A percentile compares a stretch with the other conserved stretches of the same genome.
Evolutionary conservation across 768 basidiomycete genomes (phyloP).

Genomic region (Flagelloscypha sp.): DNA sequence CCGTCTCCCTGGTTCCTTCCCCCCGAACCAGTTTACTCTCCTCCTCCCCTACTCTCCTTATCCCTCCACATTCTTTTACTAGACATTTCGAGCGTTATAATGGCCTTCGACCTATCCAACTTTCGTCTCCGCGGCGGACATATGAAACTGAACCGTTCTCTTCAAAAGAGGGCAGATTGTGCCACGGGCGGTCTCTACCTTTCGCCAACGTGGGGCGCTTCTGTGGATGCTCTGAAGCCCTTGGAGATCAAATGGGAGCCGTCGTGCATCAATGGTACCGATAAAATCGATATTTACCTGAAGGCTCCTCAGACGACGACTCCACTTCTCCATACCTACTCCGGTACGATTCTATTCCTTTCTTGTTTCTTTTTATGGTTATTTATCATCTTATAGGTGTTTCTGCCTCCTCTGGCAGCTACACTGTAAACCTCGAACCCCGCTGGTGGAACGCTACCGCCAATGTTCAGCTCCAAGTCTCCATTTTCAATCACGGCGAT

Average conservation of each 20-base stretch:
- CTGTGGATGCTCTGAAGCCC: constrained; percentile 37
- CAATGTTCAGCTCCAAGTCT: constrained; percentile 44
- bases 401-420: constrained; percentile 37
- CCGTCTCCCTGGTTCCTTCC: not conserved
- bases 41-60: not conserved
- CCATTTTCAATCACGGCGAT: constrained; percentile 43
- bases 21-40: not conserved
- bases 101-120: not conserved
- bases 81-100: no score
- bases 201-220: constrained; percentile 38
- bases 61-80: not conserved
- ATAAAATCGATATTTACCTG: constrained; percentile 60
- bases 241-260: constrained; percentile 60
- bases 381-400: no score
- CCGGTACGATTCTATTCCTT: no score
- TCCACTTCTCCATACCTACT: constrained; percentile 51
- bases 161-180: constrained; percentile 30
- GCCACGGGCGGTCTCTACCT: constrained; percentile 54
- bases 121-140: not conserved
- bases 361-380: no score
- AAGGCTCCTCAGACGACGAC: constrained; percentile 36
- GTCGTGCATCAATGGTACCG: constrained; percentile 38
- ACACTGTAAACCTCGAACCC: constrained; percentile 43
- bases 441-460: constrained; percentile 64
- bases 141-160: not conserved